Percentiles rank a stretch among this genome's conserved stretches.
Conservation (phyloP, 108 stramenopile species). For the Hondaea fermentalgiana region DNA sequence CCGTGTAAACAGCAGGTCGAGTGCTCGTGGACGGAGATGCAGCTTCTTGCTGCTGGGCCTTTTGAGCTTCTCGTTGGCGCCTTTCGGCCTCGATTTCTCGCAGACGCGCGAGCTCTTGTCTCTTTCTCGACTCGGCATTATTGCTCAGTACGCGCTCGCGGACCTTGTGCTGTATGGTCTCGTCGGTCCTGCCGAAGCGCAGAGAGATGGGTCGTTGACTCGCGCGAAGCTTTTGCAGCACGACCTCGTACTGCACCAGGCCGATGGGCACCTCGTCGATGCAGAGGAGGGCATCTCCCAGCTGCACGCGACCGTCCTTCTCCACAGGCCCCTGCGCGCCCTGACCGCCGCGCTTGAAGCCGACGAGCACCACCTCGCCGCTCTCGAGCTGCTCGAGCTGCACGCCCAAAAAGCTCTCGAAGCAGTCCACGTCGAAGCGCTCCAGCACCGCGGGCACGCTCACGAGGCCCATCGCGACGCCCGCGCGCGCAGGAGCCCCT, state of each 20-base stretch:
- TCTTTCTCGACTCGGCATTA: not conserved
- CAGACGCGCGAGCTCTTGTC: not conserved
- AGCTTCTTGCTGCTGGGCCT: not conserved
- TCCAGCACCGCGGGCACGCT: not conserved
- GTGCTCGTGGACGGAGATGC: not conserved
- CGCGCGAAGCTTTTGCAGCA: not conserved
- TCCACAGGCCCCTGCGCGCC: not conserved
- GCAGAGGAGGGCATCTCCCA: conserved; percentile 2
- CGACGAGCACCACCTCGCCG: not conserved
- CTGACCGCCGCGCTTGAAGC: not conserved
- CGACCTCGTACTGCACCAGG: not conserved
- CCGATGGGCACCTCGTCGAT: conserved; percentile 13
- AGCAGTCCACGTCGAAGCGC: not conserved
- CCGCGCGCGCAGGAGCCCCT: too few relatives aligned
- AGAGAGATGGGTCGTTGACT: not conserved
- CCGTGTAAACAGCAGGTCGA: not conserved
- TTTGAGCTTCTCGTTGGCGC: not conserved
- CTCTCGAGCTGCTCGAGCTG: not conserved
- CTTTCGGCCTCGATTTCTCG: not conserved
- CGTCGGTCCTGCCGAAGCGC: not conserved
- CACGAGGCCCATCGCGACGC: not conserved
- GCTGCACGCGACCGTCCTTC: not conserved
- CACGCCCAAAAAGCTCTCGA: not conserved
- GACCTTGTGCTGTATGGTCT: not conserved
- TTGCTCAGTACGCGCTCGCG: not conserved